phyloP scores from a whole-genome alignment of 129 eudicot genomes.

The Escallonia rubra region DNA sequence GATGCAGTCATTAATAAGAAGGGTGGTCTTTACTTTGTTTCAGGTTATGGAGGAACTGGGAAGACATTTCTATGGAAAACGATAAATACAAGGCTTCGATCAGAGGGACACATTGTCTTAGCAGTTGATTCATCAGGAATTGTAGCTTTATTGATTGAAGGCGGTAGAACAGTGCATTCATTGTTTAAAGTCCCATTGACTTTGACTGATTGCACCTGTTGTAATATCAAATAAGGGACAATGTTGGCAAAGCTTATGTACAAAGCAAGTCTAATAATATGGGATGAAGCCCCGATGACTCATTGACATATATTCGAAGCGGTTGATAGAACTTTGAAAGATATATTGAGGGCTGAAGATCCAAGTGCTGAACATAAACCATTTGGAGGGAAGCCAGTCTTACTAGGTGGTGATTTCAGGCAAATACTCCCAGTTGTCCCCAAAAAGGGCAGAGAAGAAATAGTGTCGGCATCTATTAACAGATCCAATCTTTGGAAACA shows the following conservation, averaged over 20 bases:
- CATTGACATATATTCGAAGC: slow-evolving; percentile 8
- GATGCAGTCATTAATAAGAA: background rate
- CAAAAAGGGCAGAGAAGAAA: background rate
- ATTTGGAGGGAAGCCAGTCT: slow-evolving; percentile 8
- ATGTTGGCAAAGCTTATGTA: too few relatives aligned
- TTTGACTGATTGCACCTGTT: too few relatives aligned
- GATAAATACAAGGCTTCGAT: too few relatives aligned
- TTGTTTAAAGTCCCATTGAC: too few relatives aligned
- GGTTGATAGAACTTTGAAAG: background rate
- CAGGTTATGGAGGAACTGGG: background rate
- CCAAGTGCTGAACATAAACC: background rate
- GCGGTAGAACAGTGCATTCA: too few relatives aligned
- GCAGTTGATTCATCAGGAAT: too few relatives aligned
- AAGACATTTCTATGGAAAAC: background rate
- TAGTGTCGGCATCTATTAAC: background rate
- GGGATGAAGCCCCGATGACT: too few relatives aligned
- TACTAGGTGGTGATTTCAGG: slow-evolving; percentile 9
- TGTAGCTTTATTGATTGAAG: too few relatives aligned
- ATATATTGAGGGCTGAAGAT: background rate
- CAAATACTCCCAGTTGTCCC: slow-evolving; percentile 4
- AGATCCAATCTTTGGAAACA: background rate
- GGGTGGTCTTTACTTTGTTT: background rate
- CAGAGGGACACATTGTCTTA: too few relatives aligned
- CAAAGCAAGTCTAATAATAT: too few relatives aligned
- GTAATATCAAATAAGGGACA: too few relatives aligned